A percentile compares a stretch with the other conserved stretches of the same genome.
These are phyloP conservation scores for Sarcodon aspratus DNA, from an alignment of 768 basidiomycete genomes.

Conservation along the genomic window DNA sequence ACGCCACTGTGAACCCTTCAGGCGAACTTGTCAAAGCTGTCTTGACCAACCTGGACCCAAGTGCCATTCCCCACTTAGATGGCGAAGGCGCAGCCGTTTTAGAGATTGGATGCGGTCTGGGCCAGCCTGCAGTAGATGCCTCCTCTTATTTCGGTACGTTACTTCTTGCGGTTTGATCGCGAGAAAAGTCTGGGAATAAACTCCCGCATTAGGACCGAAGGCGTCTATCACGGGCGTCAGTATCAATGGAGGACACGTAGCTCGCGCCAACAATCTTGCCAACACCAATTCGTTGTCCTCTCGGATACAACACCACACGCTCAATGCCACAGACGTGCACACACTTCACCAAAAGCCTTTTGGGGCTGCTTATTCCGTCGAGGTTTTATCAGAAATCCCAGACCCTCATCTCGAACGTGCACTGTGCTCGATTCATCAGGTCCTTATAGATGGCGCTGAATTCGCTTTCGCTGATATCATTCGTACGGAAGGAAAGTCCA, in stretches of 20 bases:
- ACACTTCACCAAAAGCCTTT: neutral
- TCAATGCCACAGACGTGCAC: neutral
- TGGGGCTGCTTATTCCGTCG: neutral
- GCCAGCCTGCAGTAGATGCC: neutral
- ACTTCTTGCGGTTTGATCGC: neutral
- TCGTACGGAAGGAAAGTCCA: neutral
- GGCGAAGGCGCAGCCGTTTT: neutral
- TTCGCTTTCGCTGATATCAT: neutral
- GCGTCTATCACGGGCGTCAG: neutral
- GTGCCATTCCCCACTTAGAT: neutral
- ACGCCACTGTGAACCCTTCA: neutral
- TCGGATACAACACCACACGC: neutral
- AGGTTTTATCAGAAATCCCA: neutral
- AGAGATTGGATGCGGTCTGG: neutral
- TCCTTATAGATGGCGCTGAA: neutral
- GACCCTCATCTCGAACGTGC: neutral
- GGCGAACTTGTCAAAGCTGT: neutral
- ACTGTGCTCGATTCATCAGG: neutral
- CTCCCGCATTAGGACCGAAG: neutral
- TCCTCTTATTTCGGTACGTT: neutral
- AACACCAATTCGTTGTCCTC: neutral
- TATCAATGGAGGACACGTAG: neutral
- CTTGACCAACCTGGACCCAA: neutral
- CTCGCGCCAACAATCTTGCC: neutral
- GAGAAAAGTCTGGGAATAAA: neutral